Conservation (phyloP, 306 rosid species). For the Sicyos baderoa region DNA sequence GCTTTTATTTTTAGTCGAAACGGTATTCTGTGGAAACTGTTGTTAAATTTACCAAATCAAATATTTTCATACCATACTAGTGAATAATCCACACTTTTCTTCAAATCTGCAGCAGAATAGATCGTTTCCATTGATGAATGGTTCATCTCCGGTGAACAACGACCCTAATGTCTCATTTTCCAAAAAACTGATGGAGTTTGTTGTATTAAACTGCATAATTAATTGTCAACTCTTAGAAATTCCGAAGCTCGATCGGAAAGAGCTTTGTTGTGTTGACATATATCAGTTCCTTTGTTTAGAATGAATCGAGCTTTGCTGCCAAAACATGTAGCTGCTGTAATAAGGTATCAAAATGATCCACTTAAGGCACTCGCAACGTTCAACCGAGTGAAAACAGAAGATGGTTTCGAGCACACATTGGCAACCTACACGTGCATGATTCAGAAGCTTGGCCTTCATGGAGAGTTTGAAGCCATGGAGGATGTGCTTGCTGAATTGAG, state of each 20-base stretch:
- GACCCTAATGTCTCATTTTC: too few relatives aligned
- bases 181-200: too few relatives aligned
- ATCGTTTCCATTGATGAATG: too few relatives aligned
- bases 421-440: constrained; percentile 60
- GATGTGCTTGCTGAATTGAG: constrained; percentile 50
- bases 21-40: too few relatives aligned
- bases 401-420: constrained; percentile 66
- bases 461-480: constrained; percentile 71
- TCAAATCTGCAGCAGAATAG: too few relatives aligned
- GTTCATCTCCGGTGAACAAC: too few relatives aligned
- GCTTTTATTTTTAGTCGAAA: too few relatives aligned
- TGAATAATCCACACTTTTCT: too few relatives aligned
- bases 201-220: too few relatives aligned
- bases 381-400: constrained; percentile 57
- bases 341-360: constrained; percentile 57
- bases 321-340: constrained; percentile 64
- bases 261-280: neutral
- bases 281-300: constrained; percentile 14
- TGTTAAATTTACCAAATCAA: too few relatives aligned
- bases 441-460: constrained; percentile 70
- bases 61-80: too few relatives aligned
- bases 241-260: neutral
- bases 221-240: constrained; percentile 26
- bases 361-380: constrained; percentile 67
- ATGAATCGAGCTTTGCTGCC: constrained; percentile 61